Evolutionary conservation across 495 filamentous ascomycete genomes (phyloP).

Genomic region (Aspergillus wentii): DNA sequence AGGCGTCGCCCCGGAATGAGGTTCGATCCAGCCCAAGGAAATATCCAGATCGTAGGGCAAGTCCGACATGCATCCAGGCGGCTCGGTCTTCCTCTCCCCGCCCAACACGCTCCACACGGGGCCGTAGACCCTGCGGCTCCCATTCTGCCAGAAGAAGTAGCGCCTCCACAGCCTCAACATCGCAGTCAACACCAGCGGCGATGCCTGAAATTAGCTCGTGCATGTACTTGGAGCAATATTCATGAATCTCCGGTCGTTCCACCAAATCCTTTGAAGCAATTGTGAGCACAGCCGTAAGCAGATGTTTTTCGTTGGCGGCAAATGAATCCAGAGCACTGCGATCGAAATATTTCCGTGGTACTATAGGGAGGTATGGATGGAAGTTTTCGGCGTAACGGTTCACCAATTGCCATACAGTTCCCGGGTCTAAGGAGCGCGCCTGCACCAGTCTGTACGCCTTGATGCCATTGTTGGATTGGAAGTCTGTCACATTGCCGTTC

Average conservation of each 20-base stretch:
- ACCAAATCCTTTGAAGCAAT: slow-evolving; percentile 59
- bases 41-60: slow-evolving; percentile 59
- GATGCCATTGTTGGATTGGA: slow-evolving; percentile 28
- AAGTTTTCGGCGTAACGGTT: slow-evolving; percentile 50
- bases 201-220: slow-evolving; percentile 56
- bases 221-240: slow-evolving; percentile 60
- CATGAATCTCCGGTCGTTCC: slow-evolving; percentile 50
- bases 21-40: slow-evolving; percentile 57
- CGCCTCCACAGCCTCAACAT: slow-evolving; percentile 61
- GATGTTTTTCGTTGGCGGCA: slow-evolving; percentile 49
- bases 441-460: slow-evolving; percentile 48
- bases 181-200: slow-evolving; percentile 53
- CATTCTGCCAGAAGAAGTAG: slow-evolving; percentile 59
- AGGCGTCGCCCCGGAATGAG: slow-evolving; percentile 44
- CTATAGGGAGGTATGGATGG: slow-evolving; percentile 60
- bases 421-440: slow-evolving; percentile 41
- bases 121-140: slow-evolving; percentile 55
- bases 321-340: slow-evolving; percentile 42
- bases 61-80: slow-evolving; percentile 65
- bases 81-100: slow-evolving; percentile 62
- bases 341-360: slow-evolving; percentile 50
- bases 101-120: slow-evolving; percentile 49
- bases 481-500: slow-evolving; percentile 23
- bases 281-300: slow-evolving; percentile 58
- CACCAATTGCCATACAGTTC: slow-evolving; percentile 46